phyloP scores from a whole-genome alignment of 2,329 filamentous ascomycete genomes.

The Lecanosticta acicola region DNA sequence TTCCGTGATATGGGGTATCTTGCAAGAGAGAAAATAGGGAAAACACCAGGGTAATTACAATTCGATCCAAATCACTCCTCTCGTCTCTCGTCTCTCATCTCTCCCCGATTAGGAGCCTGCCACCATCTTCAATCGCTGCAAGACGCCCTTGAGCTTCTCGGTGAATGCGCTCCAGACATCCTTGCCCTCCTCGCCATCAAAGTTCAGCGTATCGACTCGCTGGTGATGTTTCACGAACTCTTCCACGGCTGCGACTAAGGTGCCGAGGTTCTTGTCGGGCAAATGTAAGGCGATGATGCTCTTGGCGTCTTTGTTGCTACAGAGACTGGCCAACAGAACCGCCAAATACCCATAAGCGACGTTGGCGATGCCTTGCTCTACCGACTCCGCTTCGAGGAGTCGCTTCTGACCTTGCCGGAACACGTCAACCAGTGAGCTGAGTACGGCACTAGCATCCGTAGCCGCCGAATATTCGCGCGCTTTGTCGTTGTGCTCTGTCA shows the following conservation, averaged over 20 bases:
- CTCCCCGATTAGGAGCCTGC: neutral
- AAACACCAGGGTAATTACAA: neutral
- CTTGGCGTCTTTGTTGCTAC: slow-evolving; percentile 49
- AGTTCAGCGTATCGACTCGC: slow-evolving; percentile 50
- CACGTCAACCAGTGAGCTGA: slow-evolving; percentile 23
- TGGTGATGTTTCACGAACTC: slow-evolving; percentile 59
- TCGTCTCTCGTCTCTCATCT: neutral
- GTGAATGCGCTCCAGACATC: slow-evolving; percentile 48
- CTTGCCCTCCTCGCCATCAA: slow-evolving; percentile 45
- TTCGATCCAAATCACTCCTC: neutral
- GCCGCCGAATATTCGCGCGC: slow-evolving; percentile 37
- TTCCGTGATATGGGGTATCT: slow-evolving; percentile 5
- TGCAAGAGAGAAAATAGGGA: neutral
- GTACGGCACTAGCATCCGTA: slow-evolving; percentile 9
- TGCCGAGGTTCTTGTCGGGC: slow-evolving; percentile 43
- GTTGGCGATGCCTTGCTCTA: slow-evolving; percentile 67
- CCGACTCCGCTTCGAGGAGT: slow-evolving; percentile 56
- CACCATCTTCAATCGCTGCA: slow-evolving; percentile 32
- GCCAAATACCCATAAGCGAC: slow-evolving; percentile 83
- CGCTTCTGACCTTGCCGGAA: slow-evolving; percentile 27
- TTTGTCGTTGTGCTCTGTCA: slow-evolving; percentile 68
- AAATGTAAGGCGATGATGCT: slow-evolving; percentile 32
- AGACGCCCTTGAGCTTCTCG: slow-evolving; percentile 48
- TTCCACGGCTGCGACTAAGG: slow-evolving; percentile 53
- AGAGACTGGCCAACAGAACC: slow-evolving; percentile 76